Conservation (phyloP, 2,329 filamentous ascomycete species). For the Ambrosiella cleistominuta region DNA sequence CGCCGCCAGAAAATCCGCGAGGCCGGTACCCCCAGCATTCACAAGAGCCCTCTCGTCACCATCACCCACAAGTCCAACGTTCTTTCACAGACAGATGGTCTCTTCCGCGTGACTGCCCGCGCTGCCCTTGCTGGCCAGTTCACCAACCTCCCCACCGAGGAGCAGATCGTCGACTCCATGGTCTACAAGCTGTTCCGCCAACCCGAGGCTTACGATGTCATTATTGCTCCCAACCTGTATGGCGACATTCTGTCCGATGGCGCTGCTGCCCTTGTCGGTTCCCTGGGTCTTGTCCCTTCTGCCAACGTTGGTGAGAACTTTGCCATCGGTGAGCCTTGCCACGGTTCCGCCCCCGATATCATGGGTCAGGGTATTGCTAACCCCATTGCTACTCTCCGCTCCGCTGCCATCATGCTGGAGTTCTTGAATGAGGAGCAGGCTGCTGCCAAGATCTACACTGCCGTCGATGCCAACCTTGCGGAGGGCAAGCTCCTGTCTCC, state of each 20-base stretch:
- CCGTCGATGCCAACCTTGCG: constrained; percentile 77
- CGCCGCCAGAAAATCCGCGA: constrained; percentile 67
- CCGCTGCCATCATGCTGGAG: constrained; percentile 87
- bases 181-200: constrained; percentile 99
- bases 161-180: constrained; percentile 99
- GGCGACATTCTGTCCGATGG: constrained; percentile 94
- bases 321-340: constrained; percentile 94
- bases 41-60: constrained; percentile 60
- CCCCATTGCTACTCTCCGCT: constrained; percentile 85
- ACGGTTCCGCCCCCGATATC: constrained; percentile 91
- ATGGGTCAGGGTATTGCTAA: constrained; percentile 86
- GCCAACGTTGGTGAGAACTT: constrained; percentile 91
- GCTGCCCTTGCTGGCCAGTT: constrained; percentile 55
- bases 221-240: constrained; percentile 94
- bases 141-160: constrained; percentile 53
- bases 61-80: constrained; percentile 99
- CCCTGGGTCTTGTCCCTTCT: constrained; percentile 76
- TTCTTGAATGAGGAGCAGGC: constrained; percentile 78
- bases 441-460: constrained; percentile 75
- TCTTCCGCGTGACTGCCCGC: constrained; percentile 72
- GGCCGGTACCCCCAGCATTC: constrained; percentile 37
- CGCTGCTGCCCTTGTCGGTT: constrained; percentile 83
- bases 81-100: constrained; percentile 83
- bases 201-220: constrained; percentile 87
- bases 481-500: constrained; percentile 71